phyloP scores from a whole-genome alignment of 2,329 filamentous ascomycete genomes.

The Alternaria alternata region DNA sequence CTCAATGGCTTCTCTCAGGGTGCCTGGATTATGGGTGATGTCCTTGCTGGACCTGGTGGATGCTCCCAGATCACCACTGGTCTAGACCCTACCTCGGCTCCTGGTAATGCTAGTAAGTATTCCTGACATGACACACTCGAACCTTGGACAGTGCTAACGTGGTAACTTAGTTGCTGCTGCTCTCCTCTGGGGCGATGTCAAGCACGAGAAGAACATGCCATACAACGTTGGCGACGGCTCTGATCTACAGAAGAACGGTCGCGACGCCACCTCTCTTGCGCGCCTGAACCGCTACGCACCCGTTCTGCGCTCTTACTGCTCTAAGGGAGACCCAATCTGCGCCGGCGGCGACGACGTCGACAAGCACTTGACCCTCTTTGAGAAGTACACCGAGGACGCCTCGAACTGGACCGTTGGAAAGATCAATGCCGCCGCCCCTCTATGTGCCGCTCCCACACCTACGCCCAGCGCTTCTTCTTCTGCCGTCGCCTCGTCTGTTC shows the following conservation, averaged over 20 bases:
- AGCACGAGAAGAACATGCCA: conserved; percentile 30
- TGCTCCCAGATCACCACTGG: conserved; percentile 29
- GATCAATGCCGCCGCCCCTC: conserved; percentile 30
- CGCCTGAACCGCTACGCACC: conserved; percentile 44
- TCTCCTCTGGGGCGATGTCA: conserved; percentile 37
- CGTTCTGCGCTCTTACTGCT: conserved; percentile 70
- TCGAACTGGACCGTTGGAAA: conserved; percentile 34
- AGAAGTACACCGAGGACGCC: conserved; percentile 32
- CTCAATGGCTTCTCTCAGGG: conserved; percentile 68
- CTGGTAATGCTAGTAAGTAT: conserved; percentile 36
- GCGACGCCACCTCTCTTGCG: conserved; percentile 22
- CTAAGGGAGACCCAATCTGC: conserved; percentile 68
- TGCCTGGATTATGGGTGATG: conserved; percentile 66
- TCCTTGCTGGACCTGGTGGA: conserved; percentile 59
- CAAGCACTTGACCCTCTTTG: conserved; percentile 66
- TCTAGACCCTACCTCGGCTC: conserved; percentile 28
- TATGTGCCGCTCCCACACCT: conserved; percentile 30
- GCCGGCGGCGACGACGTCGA: conserved; percentile 66
- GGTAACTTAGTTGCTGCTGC: conserved; percentile 34
- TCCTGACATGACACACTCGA: conserved; percentile 24
- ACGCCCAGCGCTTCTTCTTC: conserved; percentile 29
- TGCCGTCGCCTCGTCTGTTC: conserved; percentile 25
- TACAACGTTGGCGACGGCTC: conserved; percentile 35
- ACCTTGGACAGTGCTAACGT: conserved; percentile 27
- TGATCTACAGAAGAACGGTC: conserved; percentile 23